Evolutionary conservation across 2,329 filamentous ascomycete species (phyloP), one percentile per base, ranked within the genome.

Genomic region (Neofusicoccum sp.): DNA sequence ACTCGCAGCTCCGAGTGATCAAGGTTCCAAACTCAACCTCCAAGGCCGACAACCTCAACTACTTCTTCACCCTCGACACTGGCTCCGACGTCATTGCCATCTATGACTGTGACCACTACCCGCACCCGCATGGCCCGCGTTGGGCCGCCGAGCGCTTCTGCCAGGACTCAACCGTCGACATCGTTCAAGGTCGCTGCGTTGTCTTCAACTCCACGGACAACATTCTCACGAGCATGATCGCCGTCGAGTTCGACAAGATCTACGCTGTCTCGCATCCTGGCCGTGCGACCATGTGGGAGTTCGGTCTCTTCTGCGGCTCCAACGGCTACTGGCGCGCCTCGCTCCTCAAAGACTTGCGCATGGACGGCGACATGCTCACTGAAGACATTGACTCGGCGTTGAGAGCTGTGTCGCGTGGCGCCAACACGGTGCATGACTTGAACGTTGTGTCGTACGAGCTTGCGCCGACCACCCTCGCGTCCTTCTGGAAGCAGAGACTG

Each of bases 221-320:
- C 4, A 75, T 81, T 66, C 72, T 80, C 47, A 77, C 80, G 1
- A 77, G 73, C 50, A 79, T 83, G 78, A 81, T 83, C 14, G 75
- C 78, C 2, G 77, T 82, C 37, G 80, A 83, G 65, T 83, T 83
- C 62, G 80, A 83, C 69, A 82, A 82, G 69, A 83, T 83, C 64
- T 83, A 83, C 66, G 80, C 80, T 2, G 80, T 82, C 9, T 81
- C 80, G 9, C 80, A 83, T 66, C 80, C 80, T 1, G 80, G 80
- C 4, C 76, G 80, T 8, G 76, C 79, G 8, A 73, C 76, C 4
- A 78, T 82, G 74, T 82, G 77, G 69, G 77, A 76, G 4, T 82
- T 82, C 62, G 80, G 80, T 12, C 74, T 82, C 4, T 82, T 83
- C 70, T 81, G 79, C 60, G 80, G 80, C 6, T 80, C 77, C 31